Conservation (phyloP, 2,329 filamentous ascomycete genomes). For the Exophiala aquamarina region DNA sequence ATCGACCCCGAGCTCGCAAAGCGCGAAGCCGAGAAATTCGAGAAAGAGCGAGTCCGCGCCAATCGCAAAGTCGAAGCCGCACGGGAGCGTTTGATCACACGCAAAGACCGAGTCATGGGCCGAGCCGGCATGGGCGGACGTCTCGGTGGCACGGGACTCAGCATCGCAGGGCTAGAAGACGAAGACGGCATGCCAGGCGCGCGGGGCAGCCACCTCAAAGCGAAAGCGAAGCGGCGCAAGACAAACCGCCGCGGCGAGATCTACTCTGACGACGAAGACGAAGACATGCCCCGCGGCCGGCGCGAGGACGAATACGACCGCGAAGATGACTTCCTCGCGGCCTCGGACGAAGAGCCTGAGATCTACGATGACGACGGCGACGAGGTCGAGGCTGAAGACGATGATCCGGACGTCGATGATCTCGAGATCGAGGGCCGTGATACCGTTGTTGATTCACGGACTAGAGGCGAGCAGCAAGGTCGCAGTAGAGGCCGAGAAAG, state of each 20-base stretch:
- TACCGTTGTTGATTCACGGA: slow-evolving; percentile 24
- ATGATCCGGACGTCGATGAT: slow-evolving; percentile 47
- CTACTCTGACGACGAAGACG: slow-evolving; percentile 51
- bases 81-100: slow-evolving; percentile 55
- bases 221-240: slow-evolving; percentile 37
- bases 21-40: slow-evolving; percentile 58
- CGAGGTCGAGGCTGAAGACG: slow-evolving; percentile 36
- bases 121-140: slow-evolving; percentile 48
- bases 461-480: slow-evolving; percentile 18
- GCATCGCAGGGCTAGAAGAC: slow-evolving; percentile 59
- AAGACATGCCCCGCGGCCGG: slow-evolving; percentile 44
- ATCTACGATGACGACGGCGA: slow-evolving; percentile 45
- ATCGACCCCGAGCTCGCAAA: slow-evolving; percentile 64
- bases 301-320: slow-evolving; percentile 79
- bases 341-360: slow-evolving; percentile 50
- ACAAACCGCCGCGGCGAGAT: slow-evolving; percentile 48
- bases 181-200: slow-evolving; percentile 50
- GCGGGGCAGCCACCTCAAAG: slow-evolving; percentile 25
- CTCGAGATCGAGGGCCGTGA: slow-evolving; percentile 31
- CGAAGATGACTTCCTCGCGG: slow-evolving; percentile 72
- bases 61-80: slow-evolving; percentile 57
- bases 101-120: slow-evolving; percentile 47
- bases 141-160: slow-evolving; percentile 52
- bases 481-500: slow-evolving; percentile 16
- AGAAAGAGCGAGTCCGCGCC: slow-evolving; percentile 57